Base-by-base conservation (phyloP, 345 rosid genomes). In the Linum lewisii region DNA sequence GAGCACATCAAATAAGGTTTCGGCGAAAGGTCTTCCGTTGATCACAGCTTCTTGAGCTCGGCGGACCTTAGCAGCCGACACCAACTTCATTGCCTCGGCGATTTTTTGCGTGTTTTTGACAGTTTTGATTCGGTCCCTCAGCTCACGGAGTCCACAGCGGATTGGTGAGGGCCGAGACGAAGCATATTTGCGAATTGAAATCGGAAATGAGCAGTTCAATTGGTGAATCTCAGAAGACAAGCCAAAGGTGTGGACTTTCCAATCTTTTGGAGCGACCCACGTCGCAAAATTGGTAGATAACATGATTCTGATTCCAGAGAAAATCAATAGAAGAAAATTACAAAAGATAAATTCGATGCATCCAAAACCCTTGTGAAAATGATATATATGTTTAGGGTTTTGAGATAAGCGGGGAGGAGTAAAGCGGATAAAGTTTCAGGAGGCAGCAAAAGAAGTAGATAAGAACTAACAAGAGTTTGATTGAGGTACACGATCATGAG, bases 41-140 rank as follows among this genome's bases (percentile, higher is more conserved):
- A 84, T 84, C 62, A 84, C 96, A 49, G 96, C 92, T 71, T 91
- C 88, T 69, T 88, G 96, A 63, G 98, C 96, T 69, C 85, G 69
- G 55, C 98, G 75, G 32, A 91, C 70, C 69, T 74, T 86, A 4
- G 95, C 96, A 18, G 90, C 96, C 0, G 96, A 80, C 13, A 91
- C 90, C 24, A 91, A 80, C 56, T 80, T 91, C 98, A 86, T 85
- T 2, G 98, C 89, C 55, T 88, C 95, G 0, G 96, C 82, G 56
- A 91, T 75, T 77, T 85, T 88, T 52, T 81, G 84, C 0, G 85
- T 77, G 64, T 36, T 85, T 66, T 85, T 88, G 19, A 91, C 85
- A 0, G 82, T 47, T 34, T 65, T 67, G 61, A 91, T 82, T 23
- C 96, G 74, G 42, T 80, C 73, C 26, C 81, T 70, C 16, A 91